phyloP scores from a whole-genome alignment of 257 asterid genomes.

The Solanum tarapatanum region DNA sequence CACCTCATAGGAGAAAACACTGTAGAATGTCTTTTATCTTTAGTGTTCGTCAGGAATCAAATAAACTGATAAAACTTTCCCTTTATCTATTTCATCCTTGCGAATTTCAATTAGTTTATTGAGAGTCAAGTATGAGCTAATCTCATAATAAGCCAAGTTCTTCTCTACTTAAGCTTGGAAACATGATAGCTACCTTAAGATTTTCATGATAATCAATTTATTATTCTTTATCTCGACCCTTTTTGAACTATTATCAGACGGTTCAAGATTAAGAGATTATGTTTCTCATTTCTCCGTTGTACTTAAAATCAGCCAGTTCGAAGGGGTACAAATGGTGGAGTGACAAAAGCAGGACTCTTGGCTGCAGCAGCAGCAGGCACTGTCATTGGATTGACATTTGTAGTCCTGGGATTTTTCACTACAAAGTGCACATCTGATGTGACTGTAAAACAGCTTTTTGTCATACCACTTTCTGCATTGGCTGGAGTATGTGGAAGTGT shows the following conservation, averaged over 20 bases:
- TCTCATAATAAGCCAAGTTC: background rate
- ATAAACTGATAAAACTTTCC: background rate
- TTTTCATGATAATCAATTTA: background rate
- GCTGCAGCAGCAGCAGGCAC: conserved; percentile 87
- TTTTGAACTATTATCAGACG: background rate
- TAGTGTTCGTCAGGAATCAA: background rate
- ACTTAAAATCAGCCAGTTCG: conserved; percentile 54
- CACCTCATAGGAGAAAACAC: background rate
- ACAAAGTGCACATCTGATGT: conserved; percentile 39
- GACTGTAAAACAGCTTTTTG: conserved; percentile 57
- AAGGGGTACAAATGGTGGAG: conserved; percentile 95
- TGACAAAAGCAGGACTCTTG: conserved; percentile 68
- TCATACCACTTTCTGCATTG: conserved; percentile 70
- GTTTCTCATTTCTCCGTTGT: background rate
- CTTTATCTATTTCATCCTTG: background rate
- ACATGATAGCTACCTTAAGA: background rate
- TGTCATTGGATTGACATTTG: conserved; percentile 64
- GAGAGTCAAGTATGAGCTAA: background rate
- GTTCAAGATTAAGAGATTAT: background rate
- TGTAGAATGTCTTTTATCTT: background rate
- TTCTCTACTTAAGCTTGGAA: background rate
- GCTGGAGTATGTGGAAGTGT: conserved; percentile 81
- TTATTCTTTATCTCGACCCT: background rate
- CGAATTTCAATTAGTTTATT: background rate
- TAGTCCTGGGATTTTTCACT: conserved; percentile 53